phyloP scores from a whole-genome alignment of 306 rosid genomes.

The Hippophae gyantsensis region DNA sequence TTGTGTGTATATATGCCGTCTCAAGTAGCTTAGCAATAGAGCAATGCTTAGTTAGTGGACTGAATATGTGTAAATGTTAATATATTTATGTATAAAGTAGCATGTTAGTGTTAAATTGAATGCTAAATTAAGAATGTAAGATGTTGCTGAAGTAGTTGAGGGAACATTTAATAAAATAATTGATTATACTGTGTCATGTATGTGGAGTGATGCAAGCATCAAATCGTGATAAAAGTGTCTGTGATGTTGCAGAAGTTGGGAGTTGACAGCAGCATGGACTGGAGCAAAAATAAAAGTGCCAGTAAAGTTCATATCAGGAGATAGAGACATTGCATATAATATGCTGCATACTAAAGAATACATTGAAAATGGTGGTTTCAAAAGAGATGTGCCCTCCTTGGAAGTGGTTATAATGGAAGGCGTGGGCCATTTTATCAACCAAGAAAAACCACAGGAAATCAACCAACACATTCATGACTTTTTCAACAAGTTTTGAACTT shows the following conservation, averaged over 20 bases:
- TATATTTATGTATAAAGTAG: not conserved
- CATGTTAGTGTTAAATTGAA: no score
- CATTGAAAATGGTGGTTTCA: conserved; percentile 19
- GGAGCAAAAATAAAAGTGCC: conserved; percentile 23
- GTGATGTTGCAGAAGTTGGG: conserved; percentile 7
- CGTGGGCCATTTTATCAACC: conserved; percentile 24
- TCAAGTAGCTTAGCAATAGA: not conserved
- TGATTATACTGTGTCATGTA: no score
- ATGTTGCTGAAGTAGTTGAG: no score
- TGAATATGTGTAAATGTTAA: not conserved
- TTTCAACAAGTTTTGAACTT: no score
- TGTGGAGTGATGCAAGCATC: no score
- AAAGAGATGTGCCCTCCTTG: conserved; percentile 15
- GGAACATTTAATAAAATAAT: no score
- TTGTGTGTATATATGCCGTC: no score
- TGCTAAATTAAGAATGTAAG: no score
- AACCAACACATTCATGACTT: no score
- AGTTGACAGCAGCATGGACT: conserved; percentile 26
- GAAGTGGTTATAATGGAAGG: conserved; percentile 27
- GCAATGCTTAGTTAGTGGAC: not conserved
- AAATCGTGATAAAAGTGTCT: no score
- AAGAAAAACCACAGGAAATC: conserved; percentile 23
- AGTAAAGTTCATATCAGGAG: conserved; percentile 18
- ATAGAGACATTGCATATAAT: conserved; percentile 14
- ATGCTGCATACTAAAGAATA: conserved; percentile 21